A percentile compares a stretch with the other conserved stretches of the same genome.
Evolutionary conservation across 345 rosid species (phyloP).

Genomic region (Cochlearia excelsa): DNA sequence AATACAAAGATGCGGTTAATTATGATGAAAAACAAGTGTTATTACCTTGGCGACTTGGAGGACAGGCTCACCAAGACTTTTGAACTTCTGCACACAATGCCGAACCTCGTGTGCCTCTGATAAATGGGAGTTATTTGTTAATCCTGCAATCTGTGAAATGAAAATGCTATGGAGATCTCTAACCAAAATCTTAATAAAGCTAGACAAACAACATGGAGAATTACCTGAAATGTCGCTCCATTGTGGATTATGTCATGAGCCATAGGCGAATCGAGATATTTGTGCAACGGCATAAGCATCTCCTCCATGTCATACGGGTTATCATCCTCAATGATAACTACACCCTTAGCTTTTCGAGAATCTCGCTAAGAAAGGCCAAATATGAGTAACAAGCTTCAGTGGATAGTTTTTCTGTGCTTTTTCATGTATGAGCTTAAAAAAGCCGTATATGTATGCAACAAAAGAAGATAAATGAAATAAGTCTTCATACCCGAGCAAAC

Average conservation of each 20-base stretch:
- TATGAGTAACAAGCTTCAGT: conserved; percentile 25
- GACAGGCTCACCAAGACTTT: conserved; percentile 66
- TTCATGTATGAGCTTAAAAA: conserved; percentile 12
- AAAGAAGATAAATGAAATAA: neutral
- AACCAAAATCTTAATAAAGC: conserved; percentile 2
- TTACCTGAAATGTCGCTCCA: conserved; percentile 94
- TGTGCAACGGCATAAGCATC: conserved; percentile 72
- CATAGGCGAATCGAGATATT: conserved; percentile 63
- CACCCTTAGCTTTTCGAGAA: conserved; percentile 51
- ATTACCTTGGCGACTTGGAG: conserved; percentile 90
- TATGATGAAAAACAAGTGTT: conserved; percentile 22
- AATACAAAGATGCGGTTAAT: conserved; percentile 4
- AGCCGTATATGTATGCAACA: conserved; percentile 8
- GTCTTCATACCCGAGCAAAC: conserved; percentile 68
- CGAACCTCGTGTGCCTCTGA: conserved; percentile 77
- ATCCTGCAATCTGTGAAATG: conserved; percentile 76
- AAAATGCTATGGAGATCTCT: conserved; percentile 34
- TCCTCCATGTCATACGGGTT: conserved; percentile 79
- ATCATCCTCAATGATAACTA: conserved; percentile 38
- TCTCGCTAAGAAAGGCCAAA: conserved; percentile 55
- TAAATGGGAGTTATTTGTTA: conserved; percentile 84
- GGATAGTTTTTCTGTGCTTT: neutral
- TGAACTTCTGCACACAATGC: conserved; percentile 71
- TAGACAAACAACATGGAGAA: conserved; percentile 20
- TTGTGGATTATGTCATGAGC: conserved; percentile 86